phyloP scores from a whole-genome alignment of 192 early-diverging fungal genomes.

The Podila horticola region DNA sequence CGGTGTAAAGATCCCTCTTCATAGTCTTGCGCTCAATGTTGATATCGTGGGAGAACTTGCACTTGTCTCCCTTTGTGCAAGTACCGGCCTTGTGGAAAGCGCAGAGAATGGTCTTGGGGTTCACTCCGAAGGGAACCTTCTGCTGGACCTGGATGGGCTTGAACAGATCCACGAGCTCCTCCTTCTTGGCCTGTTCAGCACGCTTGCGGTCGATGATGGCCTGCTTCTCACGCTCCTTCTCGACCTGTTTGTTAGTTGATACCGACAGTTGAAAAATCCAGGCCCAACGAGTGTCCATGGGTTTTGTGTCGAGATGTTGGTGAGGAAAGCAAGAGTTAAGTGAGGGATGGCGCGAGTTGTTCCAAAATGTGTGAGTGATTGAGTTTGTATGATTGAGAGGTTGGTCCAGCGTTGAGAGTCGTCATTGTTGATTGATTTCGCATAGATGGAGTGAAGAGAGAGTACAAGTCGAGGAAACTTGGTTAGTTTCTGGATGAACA shows the following conservation, averaged over 20 bases:
- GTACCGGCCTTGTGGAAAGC: slow-evolving; percentile 90
- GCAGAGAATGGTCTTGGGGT: slow-evolving; percentile 97
- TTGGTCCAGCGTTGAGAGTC: too few relatives aligned
- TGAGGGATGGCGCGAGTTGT: too few relatives aligned
- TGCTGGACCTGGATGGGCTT: slow-evolving; percentile 85
- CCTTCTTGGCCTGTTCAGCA: slow-evolving; percentile 87
- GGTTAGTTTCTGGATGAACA: not conserved
- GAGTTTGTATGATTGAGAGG: too few relatives aligned
- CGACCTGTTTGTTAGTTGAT: slow-evolving; percentile 55
- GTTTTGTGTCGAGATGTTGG: too few relatives aligned
- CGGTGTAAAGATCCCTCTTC: slow-evolving; percentile 96
- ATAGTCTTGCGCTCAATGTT: slow-evolving; percentile 88
- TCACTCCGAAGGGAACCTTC: slow-evolving; percentile 98
- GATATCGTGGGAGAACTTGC: slow-evolving; percentile 98
- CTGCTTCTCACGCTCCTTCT: slow-evolving; percentile 73
- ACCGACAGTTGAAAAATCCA: too few relatives aligned
- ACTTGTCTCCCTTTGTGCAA: slow-evolving; percentile 91
- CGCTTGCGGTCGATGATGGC: slow-evolving; percentile 73
- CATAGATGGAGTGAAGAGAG: not conserved
- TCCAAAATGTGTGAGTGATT: too few relatives aligned
- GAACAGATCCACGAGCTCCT: slow-evolving; percentile 91
- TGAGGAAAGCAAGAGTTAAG: too few relatives aligned
- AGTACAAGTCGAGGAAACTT: not conserved
- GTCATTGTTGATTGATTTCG: too few relatives aligned
- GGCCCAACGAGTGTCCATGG: too few relatives aligned